Conservation (phyloP, 805 yeast genomes). For the Sungouiozyma intestinalis region DNA sequence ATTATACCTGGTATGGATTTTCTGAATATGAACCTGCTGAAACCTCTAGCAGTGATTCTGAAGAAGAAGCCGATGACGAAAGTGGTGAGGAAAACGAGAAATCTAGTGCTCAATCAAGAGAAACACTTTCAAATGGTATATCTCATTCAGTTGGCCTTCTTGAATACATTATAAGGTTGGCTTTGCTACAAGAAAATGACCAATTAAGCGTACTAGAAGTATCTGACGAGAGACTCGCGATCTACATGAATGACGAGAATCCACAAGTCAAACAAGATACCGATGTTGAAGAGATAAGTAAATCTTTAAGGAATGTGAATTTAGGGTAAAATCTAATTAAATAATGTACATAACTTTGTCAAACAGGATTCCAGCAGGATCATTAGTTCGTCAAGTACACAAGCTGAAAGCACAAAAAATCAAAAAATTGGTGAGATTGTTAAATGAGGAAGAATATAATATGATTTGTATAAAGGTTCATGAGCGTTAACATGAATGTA, state of each 20-base stretch:
- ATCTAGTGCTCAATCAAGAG: neutral
- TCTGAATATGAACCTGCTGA: constrained; percentile 31
- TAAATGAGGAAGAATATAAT: neutral
- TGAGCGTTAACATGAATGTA: neutral
- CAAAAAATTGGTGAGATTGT: too few species aligned
- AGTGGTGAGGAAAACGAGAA: constrained; percentile 19
- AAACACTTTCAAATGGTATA: constrained; percentile 19
- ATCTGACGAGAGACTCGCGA: constrained; percentile 54
- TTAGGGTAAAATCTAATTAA: constrained; percentile 1
- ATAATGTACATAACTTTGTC: too few species aligned
- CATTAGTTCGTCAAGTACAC: neutral
- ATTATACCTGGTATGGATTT: constrained; percentile 42
- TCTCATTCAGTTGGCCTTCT: constrained; percentile 41
- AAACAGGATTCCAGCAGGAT: neutral
- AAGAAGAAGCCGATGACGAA: constrained; percentile 17
- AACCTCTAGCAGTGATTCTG: constrained; percentile 22
- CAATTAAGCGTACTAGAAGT: constrained; percentile 41
- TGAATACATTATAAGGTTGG: constrained; percentile 52
- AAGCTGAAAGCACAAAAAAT: neutral
- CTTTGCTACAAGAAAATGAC: constrained; percentile 52
- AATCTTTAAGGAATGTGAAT: constrained; percentile 3
- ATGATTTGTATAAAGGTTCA: neutral
- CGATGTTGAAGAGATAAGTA: constrained; percentile 3
- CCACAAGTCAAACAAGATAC: constrained; percentile 7
- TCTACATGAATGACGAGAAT: constrained; percentile 51